Evolutionary conservation across 148 eudicot genomes (phyloP).

Genomic region (Rhododendron griersonianum): DNA sequence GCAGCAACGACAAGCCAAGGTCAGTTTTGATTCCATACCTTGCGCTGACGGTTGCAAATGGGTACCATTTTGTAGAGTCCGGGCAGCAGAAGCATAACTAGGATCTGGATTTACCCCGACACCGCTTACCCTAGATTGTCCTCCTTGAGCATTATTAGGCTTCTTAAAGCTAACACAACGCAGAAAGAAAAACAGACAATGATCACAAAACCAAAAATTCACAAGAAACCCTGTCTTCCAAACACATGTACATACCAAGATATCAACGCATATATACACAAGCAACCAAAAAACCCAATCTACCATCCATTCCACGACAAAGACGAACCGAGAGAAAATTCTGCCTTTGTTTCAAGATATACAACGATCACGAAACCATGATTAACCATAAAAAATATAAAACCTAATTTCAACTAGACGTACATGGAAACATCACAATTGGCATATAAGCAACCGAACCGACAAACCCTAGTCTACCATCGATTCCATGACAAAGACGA

Average conservation of each 20-base stretch:
- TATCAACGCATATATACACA: background rate
- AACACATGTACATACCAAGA: background rate
- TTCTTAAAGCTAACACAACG: constrained; percentile 51
- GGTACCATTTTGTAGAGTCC: constrained; percentile 57
- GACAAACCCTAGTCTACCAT: background rate
- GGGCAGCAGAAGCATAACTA: constrained; percentile 29
- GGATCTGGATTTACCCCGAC: constrained; percentile 34
- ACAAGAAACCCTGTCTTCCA: constrained; percentile 3
- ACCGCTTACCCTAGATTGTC: constrained; percentile 44
- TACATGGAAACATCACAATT: background rate
- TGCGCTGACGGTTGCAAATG: constrained; percentile 42
- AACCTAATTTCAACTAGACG: background rate
- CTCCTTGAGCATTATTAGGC: constrained; percentile 70
- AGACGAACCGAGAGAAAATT: constrained; percentile 12
- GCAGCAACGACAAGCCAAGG: background rate
- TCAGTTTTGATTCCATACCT: constrained; percentile 37
- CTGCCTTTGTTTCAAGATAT: background rate
- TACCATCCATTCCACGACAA: constrained; percentile 26
- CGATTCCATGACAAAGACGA: background rate
- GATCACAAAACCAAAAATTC: constrained; percentile 7
- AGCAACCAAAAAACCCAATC: constrained; percentile 10
- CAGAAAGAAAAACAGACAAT: constrained; percentile 1
- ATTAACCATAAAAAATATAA: background rate
- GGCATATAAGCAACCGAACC: background rate
- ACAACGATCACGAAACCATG: background rate